These are phyloP conservation scores for Rhizopus sp. DNA, from an alignment of 371 early-diverging fungal genomes.

Conservation along the genomic window DNA sequence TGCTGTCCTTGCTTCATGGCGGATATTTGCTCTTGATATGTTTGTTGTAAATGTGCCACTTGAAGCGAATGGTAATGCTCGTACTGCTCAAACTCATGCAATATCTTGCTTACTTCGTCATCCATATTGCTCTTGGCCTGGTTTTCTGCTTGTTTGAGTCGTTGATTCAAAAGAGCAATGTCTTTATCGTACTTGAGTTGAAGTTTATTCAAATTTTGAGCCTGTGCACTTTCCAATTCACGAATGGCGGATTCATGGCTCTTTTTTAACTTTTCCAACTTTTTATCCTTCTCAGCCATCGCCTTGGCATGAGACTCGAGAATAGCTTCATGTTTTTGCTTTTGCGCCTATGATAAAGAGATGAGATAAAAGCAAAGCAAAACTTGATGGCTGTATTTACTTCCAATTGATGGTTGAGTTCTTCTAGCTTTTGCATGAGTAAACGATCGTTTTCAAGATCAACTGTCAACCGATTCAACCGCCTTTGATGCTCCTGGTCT, in stretches of 20 bases:
- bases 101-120: conserved; percentile 44
- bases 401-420: conserved; percentile 45
- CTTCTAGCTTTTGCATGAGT: conserved; percentile 46
- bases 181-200: conserved; percentile 33
- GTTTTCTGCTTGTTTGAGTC: conserved; percentile 36
- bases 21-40: conserved; percentile 41
- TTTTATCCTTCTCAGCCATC: conserved; percentile 51
- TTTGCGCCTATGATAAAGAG: conserved; percentile 34
- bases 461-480: conserved; percentile 43
- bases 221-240: conserved; percentile 36
- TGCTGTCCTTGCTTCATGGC: conserved; percentile 41
- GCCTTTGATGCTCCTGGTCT: conserved; percentile 34
- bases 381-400: conserved; percentile 18
- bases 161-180: conserved; percentile 25
- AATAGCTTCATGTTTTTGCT: conserved; percentile 45
- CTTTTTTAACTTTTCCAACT: conserved; percentile 35
- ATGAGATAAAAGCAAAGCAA: not conserved
- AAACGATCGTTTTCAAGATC: conserved; percentile 49
- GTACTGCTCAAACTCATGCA: conserved; percentile 53
- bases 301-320: conserved; percentile 43
- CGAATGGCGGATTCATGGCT: conserved; percentile 34
- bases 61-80: conserved; percentile 48
- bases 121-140: conserved; percentile 41
- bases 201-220: conserved; percentile 26
- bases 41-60: conserved; percentile 37